Evolutionary conservation across 1,139 yeast genomes (phyloP).

Genomic region (Waltiozyma sp.): DNA sequence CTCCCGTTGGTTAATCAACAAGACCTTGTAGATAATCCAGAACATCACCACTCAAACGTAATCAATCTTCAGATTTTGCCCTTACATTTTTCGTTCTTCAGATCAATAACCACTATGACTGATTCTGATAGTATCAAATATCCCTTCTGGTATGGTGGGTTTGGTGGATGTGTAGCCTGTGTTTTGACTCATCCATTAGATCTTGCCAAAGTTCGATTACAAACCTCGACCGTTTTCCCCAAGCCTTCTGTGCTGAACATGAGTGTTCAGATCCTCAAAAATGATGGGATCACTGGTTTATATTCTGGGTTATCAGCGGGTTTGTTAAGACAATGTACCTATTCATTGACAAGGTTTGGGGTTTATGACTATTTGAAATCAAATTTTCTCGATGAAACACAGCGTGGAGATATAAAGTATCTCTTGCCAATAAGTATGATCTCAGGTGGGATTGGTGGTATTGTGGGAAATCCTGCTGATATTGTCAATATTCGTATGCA

Average conservation of each 20-base stretch:
- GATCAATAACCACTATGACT: too few relatives aligned
- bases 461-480: slow-evolving; percentile 83
- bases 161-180: slow-evolving; percentile 60
- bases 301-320: slow-evolving; percentile 81
- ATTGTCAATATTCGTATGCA: slow-evolving; percentile 88
- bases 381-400: slow-evolving; percentile 26
- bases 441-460: slow-evolving; percentile 75
- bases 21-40: too few relatives aligned
- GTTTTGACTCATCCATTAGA: slow-evolving; percentile 63
- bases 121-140: slow-evolving; percentile 14
- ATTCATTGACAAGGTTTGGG: slow-evolving; percentile 80
- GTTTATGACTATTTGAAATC: slow-evolving; percentile 70
- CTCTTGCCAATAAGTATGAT: slow-evolving; percentile 72
- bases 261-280: slow-evolving; percentile 44
- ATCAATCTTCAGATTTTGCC: too few relatives aligned
- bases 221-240: slow-evolving; percentile 52
- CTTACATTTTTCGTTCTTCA: too few relatives aligned
- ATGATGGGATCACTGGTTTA: slow-evolving; percentile 59
- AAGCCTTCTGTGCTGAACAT: slow-evolving; percentile 53
- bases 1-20: too few relatives aligned
- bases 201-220: slow-evolving; percentile 75
- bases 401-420: slow-evolving; percentile 20
- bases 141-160: slow-evolving; percentile 53
- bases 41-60: too few relatives aligned
- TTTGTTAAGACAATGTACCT: slow-evolving; percentile 75